A percentile compares a stretch with the other conserved stretches of the same genome.
phyloP scores from a whole-genome alignment of 257 asterid species.

The Solanum corneliomulleri region DNA sequence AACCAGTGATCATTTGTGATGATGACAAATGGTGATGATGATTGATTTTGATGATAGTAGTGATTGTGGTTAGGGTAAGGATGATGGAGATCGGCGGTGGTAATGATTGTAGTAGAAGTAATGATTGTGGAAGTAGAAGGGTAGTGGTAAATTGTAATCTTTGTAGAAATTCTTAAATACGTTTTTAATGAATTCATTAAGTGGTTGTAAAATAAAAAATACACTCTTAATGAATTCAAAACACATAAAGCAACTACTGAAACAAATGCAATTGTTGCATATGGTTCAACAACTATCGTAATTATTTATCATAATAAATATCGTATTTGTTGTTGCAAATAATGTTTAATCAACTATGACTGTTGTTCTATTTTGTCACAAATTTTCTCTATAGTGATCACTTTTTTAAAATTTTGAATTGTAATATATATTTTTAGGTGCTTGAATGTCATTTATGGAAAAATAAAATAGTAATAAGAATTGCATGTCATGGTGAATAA shows the following conservation, averaged over 20 bases:
- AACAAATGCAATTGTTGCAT: not conserved
- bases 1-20: not conserved
- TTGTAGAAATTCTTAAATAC: not conserved
- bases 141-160: not conserved
- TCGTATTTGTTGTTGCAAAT: not conserved
- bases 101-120: no score
- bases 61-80: no score
- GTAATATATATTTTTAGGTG: no score
- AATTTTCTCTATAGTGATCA: not conserved
- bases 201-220: no score
- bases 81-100: not conserved
- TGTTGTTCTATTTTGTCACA: not conserved
- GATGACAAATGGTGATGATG: not conserved
- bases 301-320: no score
- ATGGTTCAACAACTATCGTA: no score
- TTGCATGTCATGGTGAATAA: no score
- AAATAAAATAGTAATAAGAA: no score
- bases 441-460: not conserved
- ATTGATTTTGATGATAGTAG: not conserved
- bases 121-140: no score
- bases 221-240: not conserved
- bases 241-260: not conserved
- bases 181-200: no score
- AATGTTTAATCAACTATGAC: not conserved
- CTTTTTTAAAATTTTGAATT: no score